phyloP scores from a whole-genome alignment of 345 rosid genomes.

The Eucalyptus cloeziana region DNA sequence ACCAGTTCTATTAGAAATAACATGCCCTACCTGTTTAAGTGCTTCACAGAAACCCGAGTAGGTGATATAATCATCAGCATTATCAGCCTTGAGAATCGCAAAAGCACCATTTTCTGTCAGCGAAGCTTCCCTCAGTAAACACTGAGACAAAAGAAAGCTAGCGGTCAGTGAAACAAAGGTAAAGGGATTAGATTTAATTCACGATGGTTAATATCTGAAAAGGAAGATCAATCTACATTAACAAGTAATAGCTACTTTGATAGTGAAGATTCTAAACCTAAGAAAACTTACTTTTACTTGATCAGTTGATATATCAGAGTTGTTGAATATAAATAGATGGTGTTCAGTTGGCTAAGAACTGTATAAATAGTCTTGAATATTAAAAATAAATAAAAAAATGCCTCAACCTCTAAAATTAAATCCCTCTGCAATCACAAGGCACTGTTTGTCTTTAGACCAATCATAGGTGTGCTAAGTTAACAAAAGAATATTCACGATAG shows the following conservation, averaged over 20 bases:
- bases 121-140: conserved; percentile 51
- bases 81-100: conserved; percentile 60
- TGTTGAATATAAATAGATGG: neutral
- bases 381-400: neutral
- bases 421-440: neutral
- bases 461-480: neutral
- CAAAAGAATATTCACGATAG: neutral
- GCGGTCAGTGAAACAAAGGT: neutral
- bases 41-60: conserved; percentile 68
- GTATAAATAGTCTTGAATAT: neutral
- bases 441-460: neutral
- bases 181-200: neutral
- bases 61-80: conserved; percentile 43
- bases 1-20: neutral
- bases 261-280: neutral
- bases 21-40: conserved; percentile 53
- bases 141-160: conserved; percentile 22
- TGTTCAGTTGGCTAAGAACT: neutral
- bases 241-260: neutral
- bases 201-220: neutral
- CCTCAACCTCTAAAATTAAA: neutral
- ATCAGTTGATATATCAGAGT: neutral
- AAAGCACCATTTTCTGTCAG: conserved; percentile 66
- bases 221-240: neutral
- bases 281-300: neutral